Percentiles rank a stretch among this genome's conserved stretches.
Evolutionary conservation across 2,329 filamentous ascomycete genomes (phyloP).

Genomic region (Chalara sp.): DNA sequence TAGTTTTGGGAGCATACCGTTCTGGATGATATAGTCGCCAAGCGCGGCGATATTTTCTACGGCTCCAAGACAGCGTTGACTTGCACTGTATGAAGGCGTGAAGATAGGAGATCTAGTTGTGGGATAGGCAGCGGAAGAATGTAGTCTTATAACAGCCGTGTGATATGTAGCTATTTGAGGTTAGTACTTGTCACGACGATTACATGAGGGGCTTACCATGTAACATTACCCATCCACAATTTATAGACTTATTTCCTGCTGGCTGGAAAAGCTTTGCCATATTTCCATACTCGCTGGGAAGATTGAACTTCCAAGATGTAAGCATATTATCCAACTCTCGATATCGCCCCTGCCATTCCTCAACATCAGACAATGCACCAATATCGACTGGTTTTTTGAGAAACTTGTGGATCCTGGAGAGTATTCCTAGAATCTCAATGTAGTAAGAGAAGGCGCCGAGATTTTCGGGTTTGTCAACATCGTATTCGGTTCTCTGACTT

Average conservation of each 20-base stretch:
- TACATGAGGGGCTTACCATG: constrained; percentile 38
- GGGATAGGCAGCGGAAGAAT: constrained; percentile 89
- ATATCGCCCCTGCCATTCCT: constrained; percentile 83
- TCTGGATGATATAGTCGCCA: constrained; percentile 69
- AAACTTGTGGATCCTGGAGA: constrained; percentile 83
- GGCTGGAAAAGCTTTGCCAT: constrained; percentile 71
- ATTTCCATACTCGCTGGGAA: constrained; percentile 79
- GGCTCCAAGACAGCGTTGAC: constrained; percentile 73
- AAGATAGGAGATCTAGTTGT: constrained; percentile 85
- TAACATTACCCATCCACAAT: constrained; percentile 84
- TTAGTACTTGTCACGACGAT: constrained; percentile 5
- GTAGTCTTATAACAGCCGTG: constrained; percentile 81
- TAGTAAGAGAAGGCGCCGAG: constrained; percentile 85
- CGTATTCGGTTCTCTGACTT: constrained; percentile 48
- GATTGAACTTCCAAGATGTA: constrained; percentile 74
- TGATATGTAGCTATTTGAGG: constrained; percentile 62
- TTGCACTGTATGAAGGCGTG: constrained; percentile 79
- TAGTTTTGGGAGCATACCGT: constrained; percentile 69
- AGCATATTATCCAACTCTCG: constrained; percentile 76
- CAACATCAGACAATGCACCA: constrained; percentile 73
- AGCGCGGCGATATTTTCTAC: constrained; percentile 78
- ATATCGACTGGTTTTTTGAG: constrained; percentile 87
- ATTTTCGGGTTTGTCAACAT: constrained; percentile 67
- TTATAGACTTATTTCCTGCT: constrained; percentile 60
- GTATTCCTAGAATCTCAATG: constrained; percentile 79